A percentile compares a stretch with the other conserved stretches of the same genome.
phyloP scores from a whole-genome alignment of 1,284 basidiomycete species.

The Cutaneotrichosporon arboriforme region DNA sequence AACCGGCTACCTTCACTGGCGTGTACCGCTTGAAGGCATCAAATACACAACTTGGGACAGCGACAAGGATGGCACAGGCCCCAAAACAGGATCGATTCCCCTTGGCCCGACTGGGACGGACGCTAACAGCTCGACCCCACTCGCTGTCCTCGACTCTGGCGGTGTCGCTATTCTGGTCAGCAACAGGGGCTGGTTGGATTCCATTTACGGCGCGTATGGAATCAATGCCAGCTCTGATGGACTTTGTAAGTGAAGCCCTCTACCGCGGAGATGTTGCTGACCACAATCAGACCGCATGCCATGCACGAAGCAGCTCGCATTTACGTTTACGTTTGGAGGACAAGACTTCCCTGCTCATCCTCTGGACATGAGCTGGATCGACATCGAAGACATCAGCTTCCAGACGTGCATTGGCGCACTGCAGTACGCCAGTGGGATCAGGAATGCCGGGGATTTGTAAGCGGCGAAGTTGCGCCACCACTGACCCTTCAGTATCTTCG shows the following conservation, averaged over 20 bases:
- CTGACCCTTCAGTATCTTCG: slow-evolving; percentile 33
- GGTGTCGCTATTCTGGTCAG: slow-evolving; percentile 43
- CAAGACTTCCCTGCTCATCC: slow-evolving; percentile 40
- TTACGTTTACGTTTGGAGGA: slow-evolving; percentile 40
- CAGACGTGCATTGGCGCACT: slow-evolving; percentile 42
- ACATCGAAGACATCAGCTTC: slow-evolving; percentile 32
- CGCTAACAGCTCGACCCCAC: slow-evolving; percentile 22
- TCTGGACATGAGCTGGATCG: slow-evolving; percentile 44
- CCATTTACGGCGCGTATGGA: slow-evolving; percentile 38
- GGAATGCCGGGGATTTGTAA: slow-evolving; percentile 37
- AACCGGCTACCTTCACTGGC: slow-evolving; percentile 42
- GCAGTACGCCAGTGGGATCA: slow-evolving; percentile 33
- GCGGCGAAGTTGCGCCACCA: no score
- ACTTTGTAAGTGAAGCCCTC: slow-evolving; percentile 35
- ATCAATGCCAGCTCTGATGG: slow-evolving; percentile 35
- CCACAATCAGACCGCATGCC: slow-evolving; percentile 40
- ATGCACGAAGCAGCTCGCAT: slow-evolving; percentile 37
- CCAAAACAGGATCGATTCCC: slow-evolving; percentile 19
- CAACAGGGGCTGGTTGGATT: slow-evolving; percentile 28
- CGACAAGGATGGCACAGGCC: slow-evolving; percentile 22
- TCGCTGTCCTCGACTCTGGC: slow-evolving; percentile 46
- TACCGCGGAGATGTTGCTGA: no score
- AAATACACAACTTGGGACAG: slow-evolving; percentile 27
- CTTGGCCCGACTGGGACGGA: slow-evolving; percentile 31
- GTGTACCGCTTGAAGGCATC: slow-evolving; percentile 30